Evolutionary conservation across 1,284 basidiomycete genomes (phyloP).

Genomic region (Retiboletus flavoniger): DNA sequence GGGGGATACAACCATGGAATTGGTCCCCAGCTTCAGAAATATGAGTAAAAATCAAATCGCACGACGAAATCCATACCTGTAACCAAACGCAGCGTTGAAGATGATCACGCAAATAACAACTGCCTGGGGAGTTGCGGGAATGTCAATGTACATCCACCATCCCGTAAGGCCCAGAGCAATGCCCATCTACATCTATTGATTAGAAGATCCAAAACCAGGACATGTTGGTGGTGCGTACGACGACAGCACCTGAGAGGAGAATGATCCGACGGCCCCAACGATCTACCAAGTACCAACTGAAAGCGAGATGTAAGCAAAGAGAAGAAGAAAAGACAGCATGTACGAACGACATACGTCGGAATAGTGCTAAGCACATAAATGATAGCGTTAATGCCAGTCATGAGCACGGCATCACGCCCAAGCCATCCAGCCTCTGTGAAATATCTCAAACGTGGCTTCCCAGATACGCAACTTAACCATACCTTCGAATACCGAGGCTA

Average conservation of each 20-base stretch:
- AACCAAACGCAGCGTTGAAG: slow-evolving; percentile 94
- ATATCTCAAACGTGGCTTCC: slow-evolving; percentile 12
- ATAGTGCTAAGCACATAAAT: slow-evolving; percentile 85
- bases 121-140: slow-evolving; percentile 80
- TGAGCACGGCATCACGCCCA: slow-evolving; percentile 93
- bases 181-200: slow-evolving; percentile 61
- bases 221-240: slow-evolving; percentile 49
- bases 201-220: slow-evolving; percentile 1
- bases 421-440: slow-evolving; percentile 91
- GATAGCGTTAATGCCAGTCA: slow-evolving; percentile 94
- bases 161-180: slow-evolving; percentile 76
- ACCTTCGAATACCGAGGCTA: slow-evolving; percentile 86
- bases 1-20: slow-evolving; percentile 89
- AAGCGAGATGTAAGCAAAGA: slow-evolving; percentile 9
- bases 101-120: slow-evolving; percentile 92
- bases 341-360: slow-evolving; percentile 59
- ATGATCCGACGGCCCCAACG: slow-evolving; percentile 89
- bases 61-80: slow-evolving; percentile 47
- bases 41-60: slow-evolving; percentile 6
- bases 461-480: not conserved
- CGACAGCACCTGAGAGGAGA: slow-evolving; percentile 86
- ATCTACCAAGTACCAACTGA: slow-evolving; percentile 94
- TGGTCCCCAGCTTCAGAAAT: slow-evolving; percentile 58
- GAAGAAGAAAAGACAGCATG: not conserved
- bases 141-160: slow-evolving; percentile 93